Percentiles rank a stretch among this genome's conserved stretches.
phyloP scores from a whole-genome alignment of 1,284 basidiomycete genomes.

The Sporisorium iseilematis-ciliati region DNA sequence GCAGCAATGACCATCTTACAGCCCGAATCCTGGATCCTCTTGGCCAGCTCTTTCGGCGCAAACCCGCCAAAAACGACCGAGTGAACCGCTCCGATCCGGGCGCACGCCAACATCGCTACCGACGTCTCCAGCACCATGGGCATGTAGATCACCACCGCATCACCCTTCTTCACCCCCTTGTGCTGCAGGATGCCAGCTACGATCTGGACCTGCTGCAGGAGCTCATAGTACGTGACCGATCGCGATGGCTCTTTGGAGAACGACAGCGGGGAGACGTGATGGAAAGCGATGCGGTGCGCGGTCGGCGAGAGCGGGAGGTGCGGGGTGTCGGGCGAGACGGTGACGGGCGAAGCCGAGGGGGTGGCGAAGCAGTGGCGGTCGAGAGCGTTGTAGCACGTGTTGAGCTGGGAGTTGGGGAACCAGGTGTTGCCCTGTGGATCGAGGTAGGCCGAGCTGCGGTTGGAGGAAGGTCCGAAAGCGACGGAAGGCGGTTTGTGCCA shows the following conservation, averaged over 20 bases:
- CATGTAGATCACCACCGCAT: constrained; percentile 66
- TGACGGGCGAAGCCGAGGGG: constrained; percentile 36
- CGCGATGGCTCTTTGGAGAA: constrained; percentile 51
- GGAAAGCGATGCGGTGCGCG: constrained; percentile 51
- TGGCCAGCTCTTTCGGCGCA: constrained; percentile 62
- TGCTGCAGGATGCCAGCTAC: constrained; percentile 61
- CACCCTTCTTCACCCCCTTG: constrained; percentile 61
- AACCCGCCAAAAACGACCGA: constrained; percentile 69
- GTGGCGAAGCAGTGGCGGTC: constrained; percentile 48
- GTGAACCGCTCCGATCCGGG: constrained; percentile 66
- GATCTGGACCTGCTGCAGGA: constrained; percentile 58
- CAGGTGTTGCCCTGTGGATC: constrained; percentile 45
- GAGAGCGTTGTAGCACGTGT: constrained; percentile 51
- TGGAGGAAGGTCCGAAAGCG: constrained; percentile 47
- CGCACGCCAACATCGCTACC: constrained; percentile 65
- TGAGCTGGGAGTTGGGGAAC: constrained; percentile 58
- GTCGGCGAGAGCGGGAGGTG: constrained; percentile 47
- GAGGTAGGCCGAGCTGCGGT: constrained; percentile 24
- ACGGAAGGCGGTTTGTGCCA: constrained; percentile 57
- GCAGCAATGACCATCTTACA: constrained; percentile 61
- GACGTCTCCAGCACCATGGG: constrained; percentile 67
- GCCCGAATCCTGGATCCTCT: constrained; percentile 62
- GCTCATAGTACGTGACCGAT: constrained; percentile 58
- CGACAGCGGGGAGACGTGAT: constrained; percentile 58
- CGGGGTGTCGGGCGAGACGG: constrained; percentile 53